These are phyloP conservation scores for Solanum pinnatisectum DNA, from an alignment of 257 asterid species.

Conservation along the genomic window DNA sequence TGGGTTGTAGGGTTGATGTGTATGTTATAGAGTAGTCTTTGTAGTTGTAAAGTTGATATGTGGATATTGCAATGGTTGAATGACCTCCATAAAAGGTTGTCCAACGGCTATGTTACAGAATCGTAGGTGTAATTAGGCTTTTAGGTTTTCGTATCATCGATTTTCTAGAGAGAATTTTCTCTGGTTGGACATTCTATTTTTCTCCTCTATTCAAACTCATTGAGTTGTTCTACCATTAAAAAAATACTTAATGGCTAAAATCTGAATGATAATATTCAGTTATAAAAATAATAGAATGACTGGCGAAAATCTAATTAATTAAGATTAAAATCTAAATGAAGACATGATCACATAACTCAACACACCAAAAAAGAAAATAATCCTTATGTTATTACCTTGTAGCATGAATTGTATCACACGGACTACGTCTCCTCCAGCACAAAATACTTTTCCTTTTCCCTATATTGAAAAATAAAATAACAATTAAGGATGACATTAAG, in stretches of 20 bases:
- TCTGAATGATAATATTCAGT: not conserved
- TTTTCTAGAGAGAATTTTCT: not conserved
- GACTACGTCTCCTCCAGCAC: slow-evolving; percentile 10
- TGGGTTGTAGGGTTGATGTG: not conserved
- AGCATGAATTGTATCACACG: not conserved
- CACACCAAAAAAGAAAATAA: no score
- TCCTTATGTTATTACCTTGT: not conserved
- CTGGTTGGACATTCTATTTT: not conserved
- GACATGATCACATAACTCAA: not conserved
- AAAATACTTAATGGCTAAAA: not conserved
- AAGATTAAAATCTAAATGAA: not conserved
- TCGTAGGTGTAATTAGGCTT: not conserved
- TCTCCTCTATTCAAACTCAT: not conserved
- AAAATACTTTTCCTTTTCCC: slow-evolving; percentile 14
- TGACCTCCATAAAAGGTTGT: not conserved
- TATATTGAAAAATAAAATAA: not conserved
- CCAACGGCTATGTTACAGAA: not conserved
- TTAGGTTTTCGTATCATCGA: not conserved
- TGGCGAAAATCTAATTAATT: no score
- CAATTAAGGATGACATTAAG: not conserved
- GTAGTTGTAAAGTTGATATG: not conserved
- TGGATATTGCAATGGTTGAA: not conserved
- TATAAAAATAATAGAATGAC: no score
- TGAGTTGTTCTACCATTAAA: not conserved
- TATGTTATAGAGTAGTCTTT: not conserved